These are phyloP conservation scores for Solanum hybrid DNA, from an alignment of 305 asterid species.

Conservation along the genomic window DNA sequence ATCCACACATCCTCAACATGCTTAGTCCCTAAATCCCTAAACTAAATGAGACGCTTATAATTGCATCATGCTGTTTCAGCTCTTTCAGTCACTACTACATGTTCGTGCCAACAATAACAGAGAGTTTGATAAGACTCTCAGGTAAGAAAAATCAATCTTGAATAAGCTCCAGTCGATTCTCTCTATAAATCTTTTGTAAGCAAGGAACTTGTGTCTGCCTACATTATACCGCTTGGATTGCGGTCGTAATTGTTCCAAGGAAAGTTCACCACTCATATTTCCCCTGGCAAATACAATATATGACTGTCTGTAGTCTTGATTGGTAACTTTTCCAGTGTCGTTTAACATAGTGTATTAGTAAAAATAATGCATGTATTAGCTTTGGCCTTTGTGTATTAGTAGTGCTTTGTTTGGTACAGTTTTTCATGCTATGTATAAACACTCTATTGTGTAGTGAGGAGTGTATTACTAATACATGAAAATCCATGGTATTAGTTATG, in stretches of 20 bases:
- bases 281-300: not conserved
- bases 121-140: not conserved
- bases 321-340: not conserved
- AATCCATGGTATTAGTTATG: not conserved
- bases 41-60: not conserved
- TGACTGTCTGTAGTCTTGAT: not conserved
- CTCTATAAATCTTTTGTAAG: not conserved
- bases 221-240: not conserved
- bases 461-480: not conserved
- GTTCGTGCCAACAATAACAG: not conserved
- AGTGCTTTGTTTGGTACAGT: not conserved
- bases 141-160: not conserved
- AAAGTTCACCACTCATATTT: not conserved
- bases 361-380: not conserved
- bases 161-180: not conserved
- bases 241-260: not conserved
- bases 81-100: not conserved
- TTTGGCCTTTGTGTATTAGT: not conserved
- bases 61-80: not conserved
- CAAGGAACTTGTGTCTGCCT: not conserved
- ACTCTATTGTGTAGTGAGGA: not conserved
- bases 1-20: not conserved
- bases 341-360: not conserved
- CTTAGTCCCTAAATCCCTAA: not conserved
- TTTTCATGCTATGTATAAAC: not conserved